phyloP scores from a whole-genome alignment of 306 rosid genomes.

The Vachellia collinsii region DNA sequence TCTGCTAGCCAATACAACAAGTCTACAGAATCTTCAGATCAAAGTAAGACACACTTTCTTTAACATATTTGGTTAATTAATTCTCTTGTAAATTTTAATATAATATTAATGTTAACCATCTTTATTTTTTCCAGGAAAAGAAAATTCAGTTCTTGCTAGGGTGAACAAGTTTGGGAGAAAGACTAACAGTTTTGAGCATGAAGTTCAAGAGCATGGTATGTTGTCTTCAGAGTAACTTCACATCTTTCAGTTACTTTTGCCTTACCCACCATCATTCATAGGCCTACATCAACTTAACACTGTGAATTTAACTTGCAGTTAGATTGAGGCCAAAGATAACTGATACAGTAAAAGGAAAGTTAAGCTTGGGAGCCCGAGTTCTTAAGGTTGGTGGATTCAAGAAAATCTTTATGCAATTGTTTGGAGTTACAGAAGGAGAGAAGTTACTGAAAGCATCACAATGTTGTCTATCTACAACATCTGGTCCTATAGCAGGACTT shows the following conservation, averaged over 20 bases:
- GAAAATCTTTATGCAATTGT: conserved; percentile 47
- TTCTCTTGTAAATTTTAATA: neutral
- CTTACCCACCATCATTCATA: neutral
- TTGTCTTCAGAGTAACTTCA: neutral
- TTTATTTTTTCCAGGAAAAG: conserved; percentile 28
- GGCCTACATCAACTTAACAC: neutral
- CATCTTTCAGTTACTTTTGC: conserved; percentile 14
- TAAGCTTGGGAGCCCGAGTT: conserved; percentile 11
- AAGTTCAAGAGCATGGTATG: conserved; percentile 38
- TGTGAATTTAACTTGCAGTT: neutral
- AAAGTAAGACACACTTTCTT: conserved; percentile 28
- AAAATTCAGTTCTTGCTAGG: conserved; percentile 27
- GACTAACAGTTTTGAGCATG: conserved; percentile 28
- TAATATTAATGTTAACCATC: neutral
- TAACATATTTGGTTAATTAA: neutral
- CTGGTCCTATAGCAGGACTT: conserved; percentile 66
- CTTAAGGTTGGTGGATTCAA: conserved; percentile 53
- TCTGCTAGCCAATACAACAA: conserved; percentile 21
- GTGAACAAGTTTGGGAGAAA: conserved; percentile 35
- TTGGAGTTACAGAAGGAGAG: conserved; percentile 41
- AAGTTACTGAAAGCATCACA: conserved; percentile 44
- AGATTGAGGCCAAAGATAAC: neutral
- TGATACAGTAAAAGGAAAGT: neutral
- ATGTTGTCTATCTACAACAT: conserved; percentile 38
- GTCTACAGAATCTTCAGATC: conserved; percentile 17